Base-by-base conservation (phyloP, 768 basidiomycete species). In the Amanita muscaria region DNA sequence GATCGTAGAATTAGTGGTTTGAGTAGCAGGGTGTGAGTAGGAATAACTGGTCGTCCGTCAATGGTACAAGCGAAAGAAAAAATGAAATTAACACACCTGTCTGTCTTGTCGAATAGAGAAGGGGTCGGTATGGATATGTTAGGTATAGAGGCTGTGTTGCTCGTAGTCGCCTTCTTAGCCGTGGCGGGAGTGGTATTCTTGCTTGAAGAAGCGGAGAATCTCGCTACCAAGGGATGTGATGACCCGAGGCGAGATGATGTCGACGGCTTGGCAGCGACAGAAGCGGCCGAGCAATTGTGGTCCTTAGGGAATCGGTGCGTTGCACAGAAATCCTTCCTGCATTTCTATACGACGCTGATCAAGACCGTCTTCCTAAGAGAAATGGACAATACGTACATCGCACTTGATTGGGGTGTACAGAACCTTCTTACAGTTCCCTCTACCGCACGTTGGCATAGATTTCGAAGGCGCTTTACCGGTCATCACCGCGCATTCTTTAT, bases 231-330 rank as follows among this genome's bases (percentile, higher is more conserved):
- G 1, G 70, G 34, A 69, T 36, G 19, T 64, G 64, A 40, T 16
- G 68, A 67, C 42, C 64, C 59, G 2, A 67, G 65, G 31, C 65
- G 69, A 40, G 71, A 49, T 24, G 65, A 64, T n/a, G 58, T 49
- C 18, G 52, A 47, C 30, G 46, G 45, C 32, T 42, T 53, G 39
- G 41, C 44, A 39, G 42, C 44, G 44, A 36, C 23, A 9, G 58
- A 33, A 24, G 61, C 24, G 15, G 57, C 38, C 22, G 57, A 38
- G 40, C 88, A 88, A 42, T 47, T 67, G 50, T 92, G 88, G 51
- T 85, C 80, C 32, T 67, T 66, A 7, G 87, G 81, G 61, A 88
- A 88, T 34, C 89, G 83, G 56, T 92, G 88, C 21, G 76, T 64
- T 0, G 84, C 72, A 57, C 88, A 92, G 57, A 79, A 91, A 50